Conservation (phyloP, 129 eudicot species). For the Ambrosia trifida region DNA sequence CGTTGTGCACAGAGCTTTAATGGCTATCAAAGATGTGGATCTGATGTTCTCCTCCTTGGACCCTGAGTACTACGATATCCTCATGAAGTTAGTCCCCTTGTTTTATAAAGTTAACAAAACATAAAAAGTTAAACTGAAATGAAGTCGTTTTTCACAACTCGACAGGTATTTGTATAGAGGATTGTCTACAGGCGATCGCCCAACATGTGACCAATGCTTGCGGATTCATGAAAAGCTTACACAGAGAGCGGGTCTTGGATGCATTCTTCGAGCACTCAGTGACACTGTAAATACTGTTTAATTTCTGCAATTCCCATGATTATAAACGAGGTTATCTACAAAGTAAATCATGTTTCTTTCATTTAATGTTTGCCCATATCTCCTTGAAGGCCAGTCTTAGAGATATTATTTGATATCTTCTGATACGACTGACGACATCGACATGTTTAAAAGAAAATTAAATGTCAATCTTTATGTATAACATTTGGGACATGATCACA, state of each 20-base stretch:
- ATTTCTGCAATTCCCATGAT: slow-evolving; percentile 8
- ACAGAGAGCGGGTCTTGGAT: slow-evolving; percentile 90
- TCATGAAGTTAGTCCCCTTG: slow-evolving; percentile 74
- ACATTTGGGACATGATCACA: not conserved
- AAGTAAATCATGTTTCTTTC: not conserved
- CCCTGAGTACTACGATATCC: slow-evolving; percentile 88
- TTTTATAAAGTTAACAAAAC: not conserved
- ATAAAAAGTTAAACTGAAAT: not conserved
- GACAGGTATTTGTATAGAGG: slow-evolving; percentile 87
- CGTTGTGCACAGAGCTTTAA: slow-evolving; percentile 87
- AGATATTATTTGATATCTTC: not conserved
- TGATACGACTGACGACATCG: not conserved
- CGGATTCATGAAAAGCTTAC: slow-evolving; percentile 89
- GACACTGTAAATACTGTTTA: slow-evolving; percentile 88
- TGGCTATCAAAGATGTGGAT: slow-evolving; percentile 93
- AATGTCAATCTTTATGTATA: not conserved
- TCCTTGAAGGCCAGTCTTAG: not conserved
- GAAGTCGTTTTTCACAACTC: not conserved
- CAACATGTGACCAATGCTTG: slow-evolving; percentile 94
- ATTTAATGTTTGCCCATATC: not conserved
- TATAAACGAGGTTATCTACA: slow-evolving; percentile 14
- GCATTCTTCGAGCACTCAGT: slow-evolving; percentile 84
- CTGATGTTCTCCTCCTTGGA: slow-evolving; percentile 85
- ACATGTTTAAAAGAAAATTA: not conserved
- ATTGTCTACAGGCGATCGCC: slow-evolving; percentile 96